Conservation (phyloP, 1,139 yeast species). For the Pichia cactophila region DNA sequence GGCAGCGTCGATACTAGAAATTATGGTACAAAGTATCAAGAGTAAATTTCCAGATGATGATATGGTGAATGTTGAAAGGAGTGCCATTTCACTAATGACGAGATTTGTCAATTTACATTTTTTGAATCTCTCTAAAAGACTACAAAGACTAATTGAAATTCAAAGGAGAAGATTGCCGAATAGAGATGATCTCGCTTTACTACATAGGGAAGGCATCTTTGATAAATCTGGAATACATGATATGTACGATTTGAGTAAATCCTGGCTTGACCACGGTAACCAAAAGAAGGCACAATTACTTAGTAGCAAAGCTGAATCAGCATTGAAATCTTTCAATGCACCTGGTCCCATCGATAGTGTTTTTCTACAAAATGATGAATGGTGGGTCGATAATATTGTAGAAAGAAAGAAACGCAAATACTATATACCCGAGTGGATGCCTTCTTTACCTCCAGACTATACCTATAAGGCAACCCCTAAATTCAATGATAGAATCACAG, state of each 20-base stretch:
- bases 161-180: slow-evolving; percentile 64
- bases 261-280: slow-evolving; percentile 5
- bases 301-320: not conserved
- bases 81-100: slow-evolving; percentile 37
- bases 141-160: slow-evolving; percentile 51
- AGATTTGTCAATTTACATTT: slow-evolving; percentile 46
- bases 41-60: slow-evolving; percentile 1
- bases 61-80: not conserved
- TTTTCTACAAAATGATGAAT: slow-evolving; percentile 39
- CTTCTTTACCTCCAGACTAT: slow-evolving; percentile 87
- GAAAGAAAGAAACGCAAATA: slow-evolving; percentile 30
- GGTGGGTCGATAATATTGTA: slow-evolving; percentile 14
- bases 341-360: slow-evolving; percentile 32
- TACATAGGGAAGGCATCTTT: slow-evolving; percentile 41
- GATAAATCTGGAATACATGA: slow-evolving; percentile 38
- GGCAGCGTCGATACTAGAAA: slow-evolving; percentile 1
- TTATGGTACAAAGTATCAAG: slow-evolving; percentile 7
- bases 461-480: slow-evolving; percentile 75
- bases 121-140: slow-evolving; percentile 36
- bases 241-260: slow-evolving; percentile 31
- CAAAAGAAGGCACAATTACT: not conserved
- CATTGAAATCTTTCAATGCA: slow-evolving; percentile 16
- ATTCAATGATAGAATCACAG: slow-evolving; percentile 55
- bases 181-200: slow-evolving; percentile 46
- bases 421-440: slow-evolving; percentile 69